Conservation (phyloP, 2,329 filamentous ascomycete species). For the Colletotrichum simmondsii region DNA sequence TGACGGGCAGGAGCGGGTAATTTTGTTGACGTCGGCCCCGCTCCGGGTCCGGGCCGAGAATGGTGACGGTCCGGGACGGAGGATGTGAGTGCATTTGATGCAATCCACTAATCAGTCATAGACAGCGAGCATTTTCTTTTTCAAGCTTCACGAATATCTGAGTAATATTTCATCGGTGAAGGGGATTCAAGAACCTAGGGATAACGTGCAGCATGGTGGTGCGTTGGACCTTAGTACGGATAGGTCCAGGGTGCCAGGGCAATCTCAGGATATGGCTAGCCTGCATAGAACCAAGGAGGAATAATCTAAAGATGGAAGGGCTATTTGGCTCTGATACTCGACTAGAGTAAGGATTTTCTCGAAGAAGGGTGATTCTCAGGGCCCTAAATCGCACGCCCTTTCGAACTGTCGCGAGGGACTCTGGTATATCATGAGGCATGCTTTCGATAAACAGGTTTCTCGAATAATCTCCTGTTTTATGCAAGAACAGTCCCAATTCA, state of each 20-base stretch:
- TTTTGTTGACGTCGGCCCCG: neutral
- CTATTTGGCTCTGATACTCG: neutral
- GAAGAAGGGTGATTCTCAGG: neutral
- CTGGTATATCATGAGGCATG: neutral
- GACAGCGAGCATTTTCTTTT: no score
- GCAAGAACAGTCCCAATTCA: neutral
- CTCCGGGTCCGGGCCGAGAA: constrained; percentile 4
- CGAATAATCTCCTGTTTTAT: neutral
- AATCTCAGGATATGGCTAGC: neutral
- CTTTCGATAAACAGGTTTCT: neutral
- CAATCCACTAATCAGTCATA: neutral
- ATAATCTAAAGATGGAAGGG: neutral
- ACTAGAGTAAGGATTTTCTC: neutral
- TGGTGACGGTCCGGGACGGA: neutral
- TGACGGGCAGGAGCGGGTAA: neutral
- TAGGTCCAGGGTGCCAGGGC: no score
- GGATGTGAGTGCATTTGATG: neutral
- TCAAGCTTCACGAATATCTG: no score
- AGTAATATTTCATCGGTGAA: no score
- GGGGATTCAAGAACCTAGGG: neutral
- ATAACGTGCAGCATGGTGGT: neutral
- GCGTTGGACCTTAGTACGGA: neutral
- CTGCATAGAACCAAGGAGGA: neutral
- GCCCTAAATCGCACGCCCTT: neutral
- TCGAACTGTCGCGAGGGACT: neutral